Evolutionary conservation across 768 basidiomycete genomes (phyloP).

Genomic region (Psilocybe azurescens): DNA sequence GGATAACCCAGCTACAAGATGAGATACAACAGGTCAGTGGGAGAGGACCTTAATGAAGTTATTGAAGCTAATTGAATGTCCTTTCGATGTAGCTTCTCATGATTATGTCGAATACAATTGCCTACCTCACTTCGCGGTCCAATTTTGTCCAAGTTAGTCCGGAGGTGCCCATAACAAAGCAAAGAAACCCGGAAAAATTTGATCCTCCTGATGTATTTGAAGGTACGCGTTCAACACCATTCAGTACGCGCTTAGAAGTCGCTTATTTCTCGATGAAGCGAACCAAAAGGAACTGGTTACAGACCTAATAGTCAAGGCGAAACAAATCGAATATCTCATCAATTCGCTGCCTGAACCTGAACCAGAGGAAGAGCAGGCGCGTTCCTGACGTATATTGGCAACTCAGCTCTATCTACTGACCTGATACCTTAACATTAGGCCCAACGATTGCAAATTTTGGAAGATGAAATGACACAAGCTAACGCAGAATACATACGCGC

Average conservation of each 20-base stretch:
- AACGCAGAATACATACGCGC: constrained; percentile 80
- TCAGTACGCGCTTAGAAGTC: background rate
- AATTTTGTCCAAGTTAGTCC: constrained; percentile 80
- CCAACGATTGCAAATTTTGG: constrained; percentile 65
- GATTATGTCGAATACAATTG: constrained; percentile 85
- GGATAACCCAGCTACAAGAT: constrained; percentile 95
- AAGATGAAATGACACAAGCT: constrained; percentile 71
- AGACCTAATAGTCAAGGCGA: constrained; percentile 86
- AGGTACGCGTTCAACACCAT: constrained; percentile 43
- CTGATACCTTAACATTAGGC: constrained; percentile 45
- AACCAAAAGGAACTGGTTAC: constrained; percentile 85
- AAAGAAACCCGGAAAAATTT: constrained; percentile 71
- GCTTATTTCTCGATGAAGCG: constrained; percentile 43
- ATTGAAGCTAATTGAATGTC: background rate
- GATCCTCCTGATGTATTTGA: constrained; percentile 79
- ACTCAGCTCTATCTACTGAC: background rate
- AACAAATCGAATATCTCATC: constrained; percentile 87
- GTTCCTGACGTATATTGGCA: constrained; percentile 10
- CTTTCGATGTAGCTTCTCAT: constrained; percentile 64
- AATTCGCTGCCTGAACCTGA: constrained; percentile 81
- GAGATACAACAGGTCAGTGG: constrained; percentile 81
- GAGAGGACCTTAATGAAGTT: background rate
- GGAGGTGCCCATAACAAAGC: constrained; percentile 85
- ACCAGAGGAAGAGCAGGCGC: constrained; percentile 76
- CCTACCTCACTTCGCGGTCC: constrained; percentile 78